Conservation (phyloP, 2,329 filamentous ascomycete species). For the Pseudocercospora ulei region DNA sequence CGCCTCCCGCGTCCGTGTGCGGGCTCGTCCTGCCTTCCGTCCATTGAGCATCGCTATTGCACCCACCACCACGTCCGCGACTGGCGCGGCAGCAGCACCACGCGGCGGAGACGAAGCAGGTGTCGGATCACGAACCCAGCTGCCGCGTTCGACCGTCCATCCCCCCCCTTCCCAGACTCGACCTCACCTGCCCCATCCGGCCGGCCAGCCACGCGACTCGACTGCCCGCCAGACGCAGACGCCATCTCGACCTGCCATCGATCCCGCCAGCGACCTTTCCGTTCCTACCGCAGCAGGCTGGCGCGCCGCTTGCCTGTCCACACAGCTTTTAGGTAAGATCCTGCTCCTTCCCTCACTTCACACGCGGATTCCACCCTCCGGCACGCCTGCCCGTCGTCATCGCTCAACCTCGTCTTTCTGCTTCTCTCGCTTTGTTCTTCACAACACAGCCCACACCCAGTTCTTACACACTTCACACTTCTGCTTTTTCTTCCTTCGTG, state of each 20-base stretch:
- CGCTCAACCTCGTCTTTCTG: slow-evolving; percentile 12
- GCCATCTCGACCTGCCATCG: slow-evolving; percentile 13
- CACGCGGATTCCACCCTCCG: slow-evolving; percentile 10
- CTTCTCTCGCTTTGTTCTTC: slow-evolving; percentile 20
- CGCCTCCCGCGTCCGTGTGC: slow-evolving; percentile 2
- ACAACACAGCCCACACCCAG: slow-evolving; percentile 28
- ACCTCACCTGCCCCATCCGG: slow-evolving; percentile 6
- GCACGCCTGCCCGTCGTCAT: too few relatives aligned
- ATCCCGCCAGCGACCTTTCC: slow-evolving; percentile 13
- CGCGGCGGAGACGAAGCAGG: neutral
- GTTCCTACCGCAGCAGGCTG: slow-evolving; percentile 15
- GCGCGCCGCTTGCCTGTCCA: slow-evolving; percentile 11
- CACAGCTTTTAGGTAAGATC: slow-evolving; percentile 18
- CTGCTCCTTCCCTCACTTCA: slow-evolving; percentile 20
- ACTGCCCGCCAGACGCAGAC: slow-evolving; percentile 13
- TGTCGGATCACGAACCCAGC: neutral
- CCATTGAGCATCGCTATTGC: slow-evolving; percentile 14
- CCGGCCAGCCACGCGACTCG: slow-evolving; percentile 13
- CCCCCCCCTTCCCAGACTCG: slow-evolving; percentile 4
- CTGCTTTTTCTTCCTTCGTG: slow-evolving; percentile 33
- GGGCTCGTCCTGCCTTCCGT: slow-evolving; percentile 7
- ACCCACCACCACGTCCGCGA: neutral
- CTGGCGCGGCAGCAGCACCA: slow-evolving; percentile 2
- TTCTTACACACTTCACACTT: slow-evolving; percentile 24
- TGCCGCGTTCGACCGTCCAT: slow-evolving; percentile 6